These are phyloP conservation scores for Paramecium primaurelia DNA, from an alignment of 73 alveolate genomes.

Conservation along the genomic window DNA sequence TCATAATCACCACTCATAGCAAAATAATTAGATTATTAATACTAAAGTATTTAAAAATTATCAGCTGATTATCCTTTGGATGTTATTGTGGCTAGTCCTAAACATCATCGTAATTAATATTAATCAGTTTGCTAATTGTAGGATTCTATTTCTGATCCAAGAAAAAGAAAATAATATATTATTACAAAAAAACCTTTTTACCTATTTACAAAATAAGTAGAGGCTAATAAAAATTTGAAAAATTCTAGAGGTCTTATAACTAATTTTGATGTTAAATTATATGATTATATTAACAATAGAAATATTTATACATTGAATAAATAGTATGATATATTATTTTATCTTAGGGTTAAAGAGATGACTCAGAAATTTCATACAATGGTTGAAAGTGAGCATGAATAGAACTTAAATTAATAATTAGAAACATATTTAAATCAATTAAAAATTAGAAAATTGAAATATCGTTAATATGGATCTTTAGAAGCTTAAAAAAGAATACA, in stretches of 20 bases:
- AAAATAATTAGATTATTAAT: background rate
- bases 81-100: conserved; percentile 6
- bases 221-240: background rate
- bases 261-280: background rate
- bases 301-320: background rate
- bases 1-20: background rate
- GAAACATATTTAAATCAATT: background rate
- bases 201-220: background rate
- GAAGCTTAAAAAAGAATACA: background rate
- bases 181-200: conserved; percentile 3
- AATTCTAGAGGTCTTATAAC: background rate
- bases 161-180: background rate
- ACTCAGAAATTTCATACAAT: conserved; percentile 1
- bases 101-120: background rate
- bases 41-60: background rate
- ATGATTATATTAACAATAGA: conserved; percentile 11
- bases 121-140: background rate
- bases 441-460: background rate
- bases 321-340: background rate
- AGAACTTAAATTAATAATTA: background rate
- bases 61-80: background rate
- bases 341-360: background rate
- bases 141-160: background rate
- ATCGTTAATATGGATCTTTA: background rate
- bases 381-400: background rate